Evolutionary conservation across 495 filamentous ascomycete species (phyloP), one percentile per base, ranked within the genome.

Genomic region (Oleoguttula mirabilis): DNA sequence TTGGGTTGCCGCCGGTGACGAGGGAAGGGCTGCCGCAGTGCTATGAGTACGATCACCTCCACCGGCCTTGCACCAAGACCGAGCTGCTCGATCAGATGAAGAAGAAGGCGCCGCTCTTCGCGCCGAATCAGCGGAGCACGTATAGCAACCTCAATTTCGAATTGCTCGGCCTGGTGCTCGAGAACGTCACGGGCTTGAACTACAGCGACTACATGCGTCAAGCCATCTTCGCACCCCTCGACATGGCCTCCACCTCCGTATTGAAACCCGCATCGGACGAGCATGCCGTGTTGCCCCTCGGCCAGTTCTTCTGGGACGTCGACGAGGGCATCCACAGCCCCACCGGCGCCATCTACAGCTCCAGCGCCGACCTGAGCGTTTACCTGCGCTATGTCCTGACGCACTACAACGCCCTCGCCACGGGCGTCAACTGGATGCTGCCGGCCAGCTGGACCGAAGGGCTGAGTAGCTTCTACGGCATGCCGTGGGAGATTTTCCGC

Each of bases 401-500:
- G 0, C 55, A 61, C 28, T 57, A 59, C 45, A 62, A 60, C 46
- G 50, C 43, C 22, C 45, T 62, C 15, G 59, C 57, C 0, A 50
- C 33, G n/a, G 55, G 57, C 0, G 24, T 47, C 4, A 61, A 60
- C 37, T 63, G 60, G 60, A 12, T 55, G 7, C 28, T 54, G 31
- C 56, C 59, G 0, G 56, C 47, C 4, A 55, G 50, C n/a, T 48
- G 32, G 11, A 32, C 37, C 12, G 25, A 12, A 19, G 56, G 58
- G 0, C 15, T 57, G 16, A 3, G 51, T 8, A 51, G 36, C 10
- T 60, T 59, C 33, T 63, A 61, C 36, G 60, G 58, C 4, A 60
- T 59, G 55, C 60, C 60, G 2, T 63, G 52, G 52, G 60, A 63
- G 40, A 63, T 61, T 17, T 58, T 55, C 21, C 55, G 52, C 0